phyloP scores from a whole-genome alignment of 2,329 filamentous ascomycete species.

The Nemania serpens region DNA sequence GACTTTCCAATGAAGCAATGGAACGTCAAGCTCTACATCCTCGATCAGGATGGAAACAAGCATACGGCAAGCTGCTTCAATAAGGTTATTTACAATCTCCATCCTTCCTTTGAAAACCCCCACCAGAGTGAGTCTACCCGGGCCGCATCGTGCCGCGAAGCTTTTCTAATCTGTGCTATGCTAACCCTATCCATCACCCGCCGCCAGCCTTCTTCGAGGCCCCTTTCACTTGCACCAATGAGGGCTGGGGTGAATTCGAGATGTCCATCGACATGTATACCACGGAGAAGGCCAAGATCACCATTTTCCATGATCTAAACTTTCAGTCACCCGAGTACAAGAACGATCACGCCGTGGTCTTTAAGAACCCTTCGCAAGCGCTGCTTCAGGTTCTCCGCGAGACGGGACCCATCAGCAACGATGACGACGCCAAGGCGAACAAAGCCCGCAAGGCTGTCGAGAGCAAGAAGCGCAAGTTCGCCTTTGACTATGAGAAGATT shows the following conservation, averaged over 20 bases:
- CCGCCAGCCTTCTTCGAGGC: slow-evolving; percentile 74
- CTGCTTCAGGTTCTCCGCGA: slow-evolving; percentile 79
- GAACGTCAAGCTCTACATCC: slow-evolving; percentile 82
- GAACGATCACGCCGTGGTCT: slow-evolving; percentile 76
- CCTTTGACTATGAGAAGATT: slow-evolving; percentile 90
- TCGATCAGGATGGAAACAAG: slow-evolving; percentile 86
- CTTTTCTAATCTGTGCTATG: not conserved
- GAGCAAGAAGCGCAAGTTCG: slow-evolving; percentile 77
- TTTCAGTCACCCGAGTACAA: slow-evolving; percentile 84
- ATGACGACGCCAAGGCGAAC: slow-evolving; percentile 66
- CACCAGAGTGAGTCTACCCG: slow-evolving; percentile 71
- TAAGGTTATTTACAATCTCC: slow-evolving; percentile 89
- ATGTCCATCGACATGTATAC: slow-evolving; percentile 84
- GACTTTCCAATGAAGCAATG: slow-evolving; percentile 93
- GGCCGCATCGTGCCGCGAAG: not conserved
- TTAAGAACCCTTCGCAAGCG: slow-evolving; percentile 92
- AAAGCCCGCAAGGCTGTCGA: slow-evolving; percentile 63
- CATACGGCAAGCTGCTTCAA: slow-evolving; percentile 84
- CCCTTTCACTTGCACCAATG: slow-evolving; percentile 88
- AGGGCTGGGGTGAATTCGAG: slow-evolving; percentile 99
- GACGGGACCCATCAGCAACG: slow-evolving; percentile 81
- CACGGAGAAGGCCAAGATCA: slow-evolving; percentile 84
- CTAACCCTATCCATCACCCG: slow-evolving; percentile 20
- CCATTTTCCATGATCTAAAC: slow-evolving; percentile 87
- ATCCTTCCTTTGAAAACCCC: slow-evolving; percentile 89